Conservation (phyloP, 108 stramenopile species). For the Pseudonitzschia pungens region DNA sequence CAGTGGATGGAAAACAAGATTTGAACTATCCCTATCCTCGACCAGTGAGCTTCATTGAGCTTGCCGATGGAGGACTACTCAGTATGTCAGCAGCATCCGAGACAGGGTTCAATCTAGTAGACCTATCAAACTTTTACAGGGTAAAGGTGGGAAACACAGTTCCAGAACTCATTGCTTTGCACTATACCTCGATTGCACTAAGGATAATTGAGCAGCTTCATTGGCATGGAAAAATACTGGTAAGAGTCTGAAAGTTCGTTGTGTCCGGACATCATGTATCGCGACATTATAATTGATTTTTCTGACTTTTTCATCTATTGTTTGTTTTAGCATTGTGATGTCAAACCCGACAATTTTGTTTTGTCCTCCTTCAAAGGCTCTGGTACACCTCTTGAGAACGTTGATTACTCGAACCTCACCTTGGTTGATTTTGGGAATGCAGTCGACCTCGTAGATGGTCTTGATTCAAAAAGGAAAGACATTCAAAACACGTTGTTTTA, state of each 20-base stretch:
- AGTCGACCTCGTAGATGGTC: constrained; percentile 48
- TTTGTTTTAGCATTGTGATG: constrained; percentile 65
- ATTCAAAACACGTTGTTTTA: constrained; percentile 43
- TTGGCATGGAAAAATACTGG: constrained; percentile 72
- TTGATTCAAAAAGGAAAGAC: constrained; percentile 22
- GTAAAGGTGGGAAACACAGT: constrained; percentile 47
- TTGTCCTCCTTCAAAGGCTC: constrained; percentile 36
- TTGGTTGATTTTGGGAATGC: constrained; percentile 85
- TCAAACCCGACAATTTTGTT: constrained; percentile 87
- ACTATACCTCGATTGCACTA: constrained; percentile 75
- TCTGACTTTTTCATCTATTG: background rate
- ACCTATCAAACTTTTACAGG: constrained; percentile 73
- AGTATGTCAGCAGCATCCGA: constrained; percentile 75
- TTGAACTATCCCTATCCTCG: constrained; percentile 53
- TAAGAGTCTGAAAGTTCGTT: constrained; percentile 31
- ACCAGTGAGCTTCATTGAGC: constrained; percentile 54
- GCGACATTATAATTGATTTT: background rate
- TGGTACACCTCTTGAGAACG: constrained; percentile 18
- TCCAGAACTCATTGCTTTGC: constrained; percentile 68
- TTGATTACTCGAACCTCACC: constrained; percentile 59
- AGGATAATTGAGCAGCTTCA: constrained; percentile 68
- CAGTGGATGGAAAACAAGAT: constrained; percentile 15
- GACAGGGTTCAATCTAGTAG: constrained; percentile 70
- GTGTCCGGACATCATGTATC: background rate
- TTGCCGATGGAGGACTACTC: constrained; percentile 68